Conservation (phyloP, 2,329 filamentous ascomycete genomes). For the Penicillium sp. region DNA sequence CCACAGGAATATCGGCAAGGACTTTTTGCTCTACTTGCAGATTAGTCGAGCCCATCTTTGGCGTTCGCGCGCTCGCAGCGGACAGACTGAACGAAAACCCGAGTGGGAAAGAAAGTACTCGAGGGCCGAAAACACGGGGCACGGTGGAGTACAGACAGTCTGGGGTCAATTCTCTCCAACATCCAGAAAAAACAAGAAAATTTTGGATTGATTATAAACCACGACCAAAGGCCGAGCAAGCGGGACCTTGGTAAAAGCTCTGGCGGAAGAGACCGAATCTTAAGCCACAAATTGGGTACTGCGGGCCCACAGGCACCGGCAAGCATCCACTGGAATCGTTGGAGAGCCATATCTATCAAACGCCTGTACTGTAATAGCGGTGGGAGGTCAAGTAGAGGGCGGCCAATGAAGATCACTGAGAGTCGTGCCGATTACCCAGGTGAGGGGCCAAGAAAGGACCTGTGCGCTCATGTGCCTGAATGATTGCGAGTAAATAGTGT, state of each 20-base stretch:
- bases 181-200: slow-evolving; percentile 1
- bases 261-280: slow-evolving; percentile 15
- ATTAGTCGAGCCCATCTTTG: slow-evolving; percentile 26
- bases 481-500: neutral
- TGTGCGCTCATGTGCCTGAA: neutral
- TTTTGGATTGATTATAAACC: slow-evolving; percentile 19
- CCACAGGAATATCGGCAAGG: slow-evolving; percentile 7
- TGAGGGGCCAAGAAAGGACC: slow-evolving; percentile 7
- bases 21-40: slow-evolving; percentile 27
- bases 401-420: slow-evolving; percentile 7
- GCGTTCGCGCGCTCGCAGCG: neutral
- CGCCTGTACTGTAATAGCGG: neutral
- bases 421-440: slow-evolving; percentile 19
- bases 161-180: neutral
- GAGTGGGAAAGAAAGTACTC: neutral
- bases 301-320: slow-evolving; percentile 4
- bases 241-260: slow-evolving; percentile 13
- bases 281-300: neutral
- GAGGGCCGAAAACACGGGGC: neutral
- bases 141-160: neutral
- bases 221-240: slow-evolving; percentile 5
- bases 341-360: neutral
- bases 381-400: neutral
- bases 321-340: slow-evolving; percentile 12
- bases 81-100: neutral